Base-by-base conservation (phyloP, 106 monocot species). In the Acorus calamus region DNA sequence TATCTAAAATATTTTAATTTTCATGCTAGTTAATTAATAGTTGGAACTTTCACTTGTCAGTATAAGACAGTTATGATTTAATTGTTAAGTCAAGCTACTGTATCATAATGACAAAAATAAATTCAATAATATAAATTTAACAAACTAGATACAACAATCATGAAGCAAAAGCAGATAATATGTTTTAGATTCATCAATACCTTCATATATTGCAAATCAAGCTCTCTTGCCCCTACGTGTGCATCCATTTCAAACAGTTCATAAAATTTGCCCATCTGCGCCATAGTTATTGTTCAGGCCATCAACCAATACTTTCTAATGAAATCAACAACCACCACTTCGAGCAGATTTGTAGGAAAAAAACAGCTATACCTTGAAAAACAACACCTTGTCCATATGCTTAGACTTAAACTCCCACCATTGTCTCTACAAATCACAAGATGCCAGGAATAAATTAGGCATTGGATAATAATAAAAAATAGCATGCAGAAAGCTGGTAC, bases 201-300 rank as follows among this genome's bases (percentile, higher is more conserved):
- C 90, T 96, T 96, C 94, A 96, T 96, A 67, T 96, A 96, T 64
- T 96, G 90, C 56, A 96, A 84, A 76, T 87, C 94, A 69, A 96
- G 94, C 52, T 96, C 94, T 78, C 60, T 96, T 47, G 75, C 87
- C 14, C 82, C 94, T 74, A 96, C 55, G 80, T 96, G 94, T 66
- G 94, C 90, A 75, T 96, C 94, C 94, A 96, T 96, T 72, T 96
- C 94, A 87, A 87, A 96, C 61, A 96, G 76, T 66, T 96, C 94
- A 76, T 96, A 96, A 70, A 96, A 96, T 58, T 96, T 96, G 4
- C 94, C 94, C 94, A 96, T 96, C 94, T 96, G 60, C 50, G 71
- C 41, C 52, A 52, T 59, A 48, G 54, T 13, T 46, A 8, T 28
- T 28, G 28, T 28, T 28, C 28, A 28, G 28, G 28, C 28, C 28